A percentile compares a stretch with the other conserved stretches of the same genome.
phyloP scores from a whole-genome alignment of 164 flowering plant genomes.

The Umbilicus rupestris region DNA sequence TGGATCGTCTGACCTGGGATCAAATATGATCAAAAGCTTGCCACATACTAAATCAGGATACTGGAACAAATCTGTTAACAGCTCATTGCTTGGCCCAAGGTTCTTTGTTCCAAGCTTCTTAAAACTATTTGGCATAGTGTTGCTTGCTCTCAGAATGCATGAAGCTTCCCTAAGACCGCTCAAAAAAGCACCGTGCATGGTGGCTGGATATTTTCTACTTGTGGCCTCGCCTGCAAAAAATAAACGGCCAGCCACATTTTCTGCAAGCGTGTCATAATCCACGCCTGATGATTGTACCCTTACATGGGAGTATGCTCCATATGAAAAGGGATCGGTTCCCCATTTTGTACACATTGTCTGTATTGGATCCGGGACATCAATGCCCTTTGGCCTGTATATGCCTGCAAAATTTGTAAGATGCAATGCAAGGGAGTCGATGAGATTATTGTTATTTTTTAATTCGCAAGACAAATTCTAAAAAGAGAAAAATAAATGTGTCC shows the following conservation, averaged over 20 bases:
- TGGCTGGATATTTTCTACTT: constrained; percentile 76
- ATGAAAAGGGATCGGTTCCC: constrained; percentile 78
- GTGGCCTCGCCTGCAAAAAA: constrained; percentile 99
- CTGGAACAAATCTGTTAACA: constrained; percentile 46
- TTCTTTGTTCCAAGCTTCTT: constrained; percentile 18
- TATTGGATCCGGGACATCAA: constrained; percentile 79
- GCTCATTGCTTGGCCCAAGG: constrained; percentile 32
- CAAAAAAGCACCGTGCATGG: constrained; percentile 93
- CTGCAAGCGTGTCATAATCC: constrained; percentile 85
- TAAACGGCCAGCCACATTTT: constrained; percentile 58
- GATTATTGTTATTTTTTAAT: too few relatives aligned
- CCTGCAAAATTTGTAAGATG: constrained; percentile 32
- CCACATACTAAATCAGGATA: constrained; percentile 70
- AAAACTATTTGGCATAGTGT: constrained; percentile 19
- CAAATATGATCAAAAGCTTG: constrained; percentile 48
- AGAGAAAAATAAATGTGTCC: too few relatives aligned
- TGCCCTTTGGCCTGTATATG: constrained; percentile 69
- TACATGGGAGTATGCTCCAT: constrained; percentile 92
- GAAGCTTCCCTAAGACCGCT: constrained; percentile 85
- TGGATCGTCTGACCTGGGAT: constrained; percentile 42
- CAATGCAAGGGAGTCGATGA: not conserved
- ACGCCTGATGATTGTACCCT: constrained; percentile 72
- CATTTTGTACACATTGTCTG: constrained; percentile 87
- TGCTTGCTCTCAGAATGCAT: constrained; percentile 37
- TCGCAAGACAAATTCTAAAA: too few relatives aligned